Evolutionary conservation across 495 filamentous ascomycete species (phyloP), one percentile per base, ranked within the genome.

Genomic region (Hyaloscypha bicolor): DNA sequence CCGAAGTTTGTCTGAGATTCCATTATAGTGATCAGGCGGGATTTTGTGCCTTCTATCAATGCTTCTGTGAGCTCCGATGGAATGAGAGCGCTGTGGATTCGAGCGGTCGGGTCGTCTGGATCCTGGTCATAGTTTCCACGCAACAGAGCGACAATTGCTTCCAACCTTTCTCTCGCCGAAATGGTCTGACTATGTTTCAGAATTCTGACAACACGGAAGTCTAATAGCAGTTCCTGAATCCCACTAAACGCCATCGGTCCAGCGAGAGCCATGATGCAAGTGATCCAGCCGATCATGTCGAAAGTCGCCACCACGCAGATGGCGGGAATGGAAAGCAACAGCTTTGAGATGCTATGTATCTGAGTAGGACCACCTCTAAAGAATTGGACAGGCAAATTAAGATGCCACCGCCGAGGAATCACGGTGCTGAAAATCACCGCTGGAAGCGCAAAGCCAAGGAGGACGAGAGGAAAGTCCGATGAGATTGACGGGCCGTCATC

Each of bases 91-190:
- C 9, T 22, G 21, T 60, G 29, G 21, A 60, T 60, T 14, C 58
- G 58, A 22, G 30, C 9, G 16, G 21, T 60, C 19, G 58, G 58
- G 21, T 60, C 58, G 9, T 37, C 58, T 4, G 35, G 58, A 19
- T 32, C 58, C n/a, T 60, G 58, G 29, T 32, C 58, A 37, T 21
- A 60, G 5, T 60, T 60, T 29, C 58, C 58, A 60, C 58, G 39
- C 16, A 60, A n/a, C 29, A 60, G n/a, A 4, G 58, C 33, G 33
- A 37, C 35, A 37, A 60, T 22, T 11, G n/a, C 58, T 8, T 60
- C 30, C 16, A 60, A 39, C 25, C 21, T 60, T 9, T 60, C 58
- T 48, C 16, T 14, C 4, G 42, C 42, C 9, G 42, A 4, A 48
- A 12, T 11, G 0, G 1, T 12, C 16, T 39, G 9, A 37, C n/a